These are phyloP conservation scores for Lachnellula arida DNA, from an alignment of 2,329 filamentous ascomycete species.

Conservation along the genomic window DNA sequence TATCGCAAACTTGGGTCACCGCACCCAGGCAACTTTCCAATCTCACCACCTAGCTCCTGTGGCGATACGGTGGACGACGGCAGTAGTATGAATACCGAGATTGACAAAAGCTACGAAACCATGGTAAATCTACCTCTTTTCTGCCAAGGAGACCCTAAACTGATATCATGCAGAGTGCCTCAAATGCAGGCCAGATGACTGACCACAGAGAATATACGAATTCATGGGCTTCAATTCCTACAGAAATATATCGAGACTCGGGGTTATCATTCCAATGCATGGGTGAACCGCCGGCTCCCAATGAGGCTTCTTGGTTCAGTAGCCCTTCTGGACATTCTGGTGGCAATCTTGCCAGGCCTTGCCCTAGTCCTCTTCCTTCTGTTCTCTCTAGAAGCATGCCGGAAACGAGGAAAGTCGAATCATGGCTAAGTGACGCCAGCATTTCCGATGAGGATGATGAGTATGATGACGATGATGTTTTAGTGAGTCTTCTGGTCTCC, in stretches of 20 bases:
- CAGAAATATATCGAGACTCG: conserved; percentile 13
- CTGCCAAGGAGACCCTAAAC: not conserved
- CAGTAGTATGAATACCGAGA: not conserved
- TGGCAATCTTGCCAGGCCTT: conserved; percentile 1
- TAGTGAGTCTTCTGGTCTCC: conserved; percentile 17
- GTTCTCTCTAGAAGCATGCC: conserved; percentile 8
- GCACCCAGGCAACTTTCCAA: not conserved
- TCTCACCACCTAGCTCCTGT: not conserved
- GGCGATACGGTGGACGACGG: not conserved
- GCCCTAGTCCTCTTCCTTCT: not conserved
- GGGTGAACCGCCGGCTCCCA: conserved; percentile 8
- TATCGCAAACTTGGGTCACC: conserved; percentile 22
- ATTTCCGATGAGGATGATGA: conserved; percentile 12
- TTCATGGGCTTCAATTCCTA: not conserved
- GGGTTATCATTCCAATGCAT: conserved; percentile 27
- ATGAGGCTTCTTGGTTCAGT: conserved; percentile 19
- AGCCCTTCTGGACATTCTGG: conserved; percentile 4
- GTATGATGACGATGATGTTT: conserved; percentile 8
- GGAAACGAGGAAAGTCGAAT: conserved; percentile 15
- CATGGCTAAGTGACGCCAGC: conserved; percentile 23
- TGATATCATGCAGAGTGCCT: not conserved
- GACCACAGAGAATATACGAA: not conserved
- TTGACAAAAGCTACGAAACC: not conserved
- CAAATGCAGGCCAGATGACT: not conserved
- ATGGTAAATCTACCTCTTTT: not conserved